Evolutionary conservation across 495 filamentous ascomycete genomes (phyloP).

Genomic region (Aspergillus olivimuriae): DNA sequence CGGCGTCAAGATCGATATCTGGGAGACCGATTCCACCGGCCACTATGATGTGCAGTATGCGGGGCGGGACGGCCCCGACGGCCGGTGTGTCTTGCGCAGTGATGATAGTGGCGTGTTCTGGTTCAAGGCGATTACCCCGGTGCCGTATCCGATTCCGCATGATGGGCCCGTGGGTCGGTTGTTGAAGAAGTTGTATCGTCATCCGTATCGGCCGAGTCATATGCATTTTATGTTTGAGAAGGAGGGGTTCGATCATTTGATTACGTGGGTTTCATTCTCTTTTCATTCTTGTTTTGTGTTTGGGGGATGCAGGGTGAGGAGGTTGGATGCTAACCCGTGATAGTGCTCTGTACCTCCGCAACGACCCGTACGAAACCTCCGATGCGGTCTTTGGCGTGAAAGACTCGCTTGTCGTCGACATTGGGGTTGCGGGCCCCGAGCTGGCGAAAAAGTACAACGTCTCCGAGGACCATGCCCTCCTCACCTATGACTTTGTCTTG

Average conservation of each 20-base stretch:
- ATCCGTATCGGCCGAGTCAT: constrained; percentile 79
- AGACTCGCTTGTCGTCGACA: constrained; percentile 68
- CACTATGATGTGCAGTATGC: constrained; percentile 87
- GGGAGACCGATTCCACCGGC: constrained; percentile 85
- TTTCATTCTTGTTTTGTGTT: constrained; percentile 1
- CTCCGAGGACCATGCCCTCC: constrained; percentile 44
- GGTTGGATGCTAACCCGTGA: not conserved
- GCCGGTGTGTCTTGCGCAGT: constrained; percentile 69
- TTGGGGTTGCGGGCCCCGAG: constrained; percentile 56
- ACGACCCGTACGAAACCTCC: constrained; percentile 82
- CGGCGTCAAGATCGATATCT: constrained; percentile 78
- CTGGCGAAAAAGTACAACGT: constrained; percentile 54
- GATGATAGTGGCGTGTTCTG: constrained; percentile 71
- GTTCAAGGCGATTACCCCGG: constrained; percentile 83
- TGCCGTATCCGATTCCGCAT: constrained; percentile 83
- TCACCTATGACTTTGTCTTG: constrained; percentile 70
- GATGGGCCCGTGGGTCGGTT: constrained; percentile 86
- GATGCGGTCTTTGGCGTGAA: constrained; percentile 96
- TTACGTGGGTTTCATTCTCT: constrained; percentile 57
- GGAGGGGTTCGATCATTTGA: constrained; percentile 73
- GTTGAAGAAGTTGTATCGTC: constrained; percentile 61
- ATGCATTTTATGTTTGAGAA: constrained; percentile 97
- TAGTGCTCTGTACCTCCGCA: constrained; percentile 73
- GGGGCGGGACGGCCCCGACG: constrained; percentile 64
- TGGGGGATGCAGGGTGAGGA: constrained; percentile 4